These are phyloP conservation scores for Annona cherimola DNA, from an alignment of 164 flowering plant species.

Conservation along the genomic window DNA sequence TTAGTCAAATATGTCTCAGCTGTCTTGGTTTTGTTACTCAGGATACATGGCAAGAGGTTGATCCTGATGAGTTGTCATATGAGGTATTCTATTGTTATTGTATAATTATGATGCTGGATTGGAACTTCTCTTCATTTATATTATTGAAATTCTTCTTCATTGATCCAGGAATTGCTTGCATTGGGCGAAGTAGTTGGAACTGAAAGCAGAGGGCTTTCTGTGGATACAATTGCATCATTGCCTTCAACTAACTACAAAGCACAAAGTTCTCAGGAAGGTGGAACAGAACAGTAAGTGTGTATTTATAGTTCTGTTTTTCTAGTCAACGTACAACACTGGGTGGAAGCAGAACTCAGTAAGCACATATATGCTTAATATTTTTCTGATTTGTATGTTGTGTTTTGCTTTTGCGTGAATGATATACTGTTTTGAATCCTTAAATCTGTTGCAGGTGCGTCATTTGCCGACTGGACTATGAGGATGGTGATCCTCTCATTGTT, in stretches of 20 bases:
- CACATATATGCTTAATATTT: too few relatives aligned
- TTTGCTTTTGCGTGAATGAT: background rate
- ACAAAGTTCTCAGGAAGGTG: constrained; percentile 47
- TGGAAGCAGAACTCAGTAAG: too few relatives aligned
- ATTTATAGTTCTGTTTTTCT: too few relatives aligned
- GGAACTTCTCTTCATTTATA: background rate
- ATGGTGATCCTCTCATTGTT: constrained; percentile 60
- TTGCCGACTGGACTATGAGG: constrained; percentile 77
- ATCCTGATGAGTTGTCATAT: constrained; percentile 92
- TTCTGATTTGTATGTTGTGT: background rate
- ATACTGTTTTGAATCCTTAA: background rate
- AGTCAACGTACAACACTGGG: too few relatives aligned
- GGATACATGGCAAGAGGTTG: constrained; percentile 89
- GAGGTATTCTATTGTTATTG: constrained; percentile 43
- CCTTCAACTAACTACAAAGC: constrained; percentile 62
- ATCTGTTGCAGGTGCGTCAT: constrained; percentile 68
- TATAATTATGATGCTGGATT: background rate
- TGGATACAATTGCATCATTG: constrained; percentile 69
- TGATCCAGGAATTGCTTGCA: constrained; percentile 74
- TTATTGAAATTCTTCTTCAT: constrained; percentile 6
- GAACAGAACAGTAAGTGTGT: constrained; percentile 45
- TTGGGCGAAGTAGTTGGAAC: constrained; percentile 89
- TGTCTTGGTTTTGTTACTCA: constrained; percentile 21
- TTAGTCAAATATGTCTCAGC: background rate
- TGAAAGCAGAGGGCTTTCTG: constrained; percentile 89